A percentile compares a stretch with the other conserved stretches of the same genome.
These are phyloP conservation scores for Diaporthe sp. DNA, from an alignment of 2,329 filamentous ascomycete species.

Conservation along the genomic window DNA sequence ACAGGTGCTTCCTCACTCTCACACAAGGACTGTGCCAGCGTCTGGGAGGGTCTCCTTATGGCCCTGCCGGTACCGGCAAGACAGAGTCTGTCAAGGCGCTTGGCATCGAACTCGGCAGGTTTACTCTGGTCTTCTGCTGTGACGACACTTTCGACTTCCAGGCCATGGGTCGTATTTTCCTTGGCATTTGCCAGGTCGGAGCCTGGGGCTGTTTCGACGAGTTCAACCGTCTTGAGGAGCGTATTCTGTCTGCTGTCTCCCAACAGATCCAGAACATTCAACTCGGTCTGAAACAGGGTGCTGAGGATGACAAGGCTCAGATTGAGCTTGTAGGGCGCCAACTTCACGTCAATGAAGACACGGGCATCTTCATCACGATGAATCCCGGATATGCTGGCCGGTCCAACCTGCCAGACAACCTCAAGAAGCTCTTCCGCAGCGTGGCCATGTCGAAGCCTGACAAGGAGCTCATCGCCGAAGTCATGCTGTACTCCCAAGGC, in stretches of 20 bases:
- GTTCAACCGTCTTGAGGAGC: slow-evolving; percentile 98
- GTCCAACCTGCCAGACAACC: slow-evolving; percentile 97
- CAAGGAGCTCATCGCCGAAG: slow-evolving; percentile 99
- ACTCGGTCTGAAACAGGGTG: slow-evolving; percentile 89
- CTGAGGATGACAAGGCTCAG: slow-evolving; percentile 84
- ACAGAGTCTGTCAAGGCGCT: slow-evolving; percentile 99
- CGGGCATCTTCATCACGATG: slow-evolving; percentile 99
- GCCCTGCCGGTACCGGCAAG: slow-evolving; percentile 97
- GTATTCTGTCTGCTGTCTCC: slow-evolving; percentile 96
- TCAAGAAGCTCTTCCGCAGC: slow-evolving; percentile 99
- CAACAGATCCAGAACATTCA: slow-evolving; percentile 99
- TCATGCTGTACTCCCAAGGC: slow-evolving; percentile 99
- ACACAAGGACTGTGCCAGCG: slow-evolving; percentile 96
- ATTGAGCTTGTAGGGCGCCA: slow-evolving; percentile 96
- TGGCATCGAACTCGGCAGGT: slow-evolving; percentile 94
- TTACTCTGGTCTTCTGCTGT: slow-evolving; percentile 99
- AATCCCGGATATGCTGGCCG: slow-evolving; percentile 98
- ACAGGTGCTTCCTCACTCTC: slow-evolving; percentile 97
- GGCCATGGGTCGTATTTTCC: slow-evolving; percentile 99
- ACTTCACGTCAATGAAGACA: slow-evolving; percentile 89
- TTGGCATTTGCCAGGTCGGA: slow-evolving; percentile 98
- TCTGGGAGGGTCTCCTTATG: slow-evolving; percentile 96
- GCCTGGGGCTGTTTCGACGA: slow-evolving; percentile 99
- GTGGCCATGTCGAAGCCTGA: slow-evolving; percentile 99
- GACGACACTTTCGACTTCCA: slow-evolving; percentile 99